These are phyloP conservation scores for Physcomitrium patens DNA, from an alignment of 225 moss, liverwort and hornwort species.

Conservation along the genomic window DNA sequence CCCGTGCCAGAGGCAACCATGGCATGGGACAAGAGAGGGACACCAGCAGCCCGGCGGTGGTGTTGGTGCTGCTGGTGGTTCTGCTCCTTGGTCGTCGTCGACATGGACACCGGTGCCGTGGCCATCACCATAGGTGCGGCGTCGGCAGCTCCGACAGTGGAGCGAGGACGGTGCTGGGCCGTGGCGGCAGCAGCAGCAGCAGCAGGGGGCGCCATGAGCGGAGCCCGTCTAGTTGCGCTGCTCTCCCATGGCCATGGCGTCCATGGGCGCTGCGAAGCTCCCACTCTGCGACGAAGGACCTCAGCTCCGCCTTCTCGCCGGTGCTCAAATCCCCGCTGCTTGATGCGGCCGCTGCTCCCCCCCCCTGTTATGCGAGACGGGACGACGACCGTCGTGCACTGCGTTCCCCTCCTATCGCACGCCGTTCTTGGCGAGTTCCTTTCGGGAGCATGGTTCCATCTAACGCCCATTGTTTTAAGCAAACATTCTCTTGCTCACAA, in stretches of 20 bases:
- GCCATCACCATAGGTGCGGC: conserved; percentile 32
- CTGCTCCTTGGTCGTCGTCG: background rate
- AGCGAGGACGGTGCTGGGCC: conserved; percentile 41
- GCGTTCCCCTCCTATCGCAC: too few relatives aligned
- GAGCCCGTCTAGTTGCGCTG: conserved; percentile 33
- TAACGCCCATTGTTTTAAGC: too few relatives aligned
- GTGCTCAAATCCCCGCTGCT: too few relatives aligned
- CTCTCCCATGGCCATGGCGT: conserved; percentile 33
- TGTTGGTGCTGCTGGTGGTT: conserved; percentile 32
- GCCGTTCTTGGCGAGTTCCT: too few relatives aligned
- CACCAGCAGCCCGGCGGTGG: conserved; percentile 64
- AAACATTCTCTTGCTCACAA: too few relatives aligned
- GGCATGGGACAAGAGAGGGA: conserved; percentile 62
- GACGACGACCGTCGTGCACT: too few relatives aligned
- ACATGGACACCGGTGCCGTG: conserved; percentile 16
- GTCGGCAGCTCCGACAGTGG: conserved; percentile 31
- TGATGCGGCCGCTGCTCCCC: too few relatives aligned
- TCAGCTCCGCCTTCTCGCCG: background rate
- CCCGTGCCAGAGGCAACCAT: conserved; percentile 5
- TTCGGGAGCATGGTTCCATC: too few relatives aligned
- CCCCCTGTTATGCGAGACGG: too few relatives aligned
- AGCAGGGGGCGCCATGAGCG: conserved; percentile 55
- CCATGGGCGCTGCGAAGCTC: conserved; percentile 47
- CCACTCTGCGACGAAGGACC: conserved; percentile 27
- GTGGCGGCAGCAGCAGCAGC: conserved; percentile 51